These are phyloP conservation scores for Pelargonium nanum DNA, from an alignment of 345 rosid genomes.

Conservation along the genomic window DNA sequence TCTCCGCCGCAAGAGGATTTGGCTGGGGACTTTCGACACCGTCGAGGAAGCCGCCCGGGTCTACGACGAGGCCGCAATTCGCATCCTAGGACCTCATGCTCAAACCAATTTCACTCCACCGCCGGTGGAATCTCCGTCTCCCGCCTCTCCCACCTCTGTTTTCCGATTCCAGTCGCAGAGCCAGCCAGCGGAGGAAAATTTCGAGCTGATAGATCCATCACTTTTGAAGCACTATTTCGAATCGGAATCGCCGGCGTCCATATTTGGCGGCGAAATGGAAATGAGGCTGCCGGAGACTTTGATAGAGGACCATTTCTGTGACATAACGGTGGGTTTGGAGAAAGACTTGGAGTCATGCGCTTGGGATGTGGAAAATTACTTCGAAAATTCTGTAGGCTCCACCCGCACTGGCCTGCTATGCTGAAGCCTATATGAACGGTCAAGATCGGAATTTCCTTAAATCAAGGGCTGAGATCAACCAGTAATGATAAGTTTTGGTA, in stretches of 20 bases:
- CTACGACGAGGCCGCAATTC: slow-evolving; percentile 60
- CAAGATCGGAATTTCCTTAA: too few species aligned
- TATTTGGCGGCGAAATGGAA: background rate
- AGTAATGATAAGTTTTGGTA: too few species aligned
- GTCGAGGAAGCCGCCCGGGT: slow-evolving; percentile 74
- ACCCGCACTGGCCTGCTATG: too few species aligned
- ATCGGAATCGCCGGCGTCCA: too few species aligned
- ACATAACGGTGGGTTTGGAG: background rate
- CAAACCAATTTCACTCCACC: slow-evolving; percentile 32
- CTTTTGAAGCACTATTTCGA: too few species aligned
- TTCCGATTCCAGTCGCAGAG: background rate
- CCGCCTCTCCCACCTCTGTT: background rate
- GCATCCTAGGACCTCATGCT: slow-evolving; percentile 48
- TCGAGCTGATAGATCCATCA: too few species aligned
- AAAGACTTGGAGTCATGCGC: background rate
- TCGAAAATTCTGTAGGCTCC: too few species aligned
- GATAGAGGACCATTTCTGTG: background rate
- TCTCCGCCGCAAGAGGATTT: slow-evolving; percentile 24
- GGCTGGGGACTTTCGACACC: slow-evolving; percentile 64
- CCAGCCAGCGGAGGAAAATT: too few species aligned
- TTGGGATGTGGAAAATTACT: background rate
- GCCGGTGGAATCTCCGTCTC: background rate
- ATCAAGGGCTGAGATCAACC: too few species aligned
- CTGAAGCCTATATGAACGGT: too few species aligned
- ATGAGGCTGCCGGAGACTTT: background rate